Evolutionary conservation across 768 basidiomycete species (phyloP).

Genomic region (Gymnopilus junonius): DNA sequence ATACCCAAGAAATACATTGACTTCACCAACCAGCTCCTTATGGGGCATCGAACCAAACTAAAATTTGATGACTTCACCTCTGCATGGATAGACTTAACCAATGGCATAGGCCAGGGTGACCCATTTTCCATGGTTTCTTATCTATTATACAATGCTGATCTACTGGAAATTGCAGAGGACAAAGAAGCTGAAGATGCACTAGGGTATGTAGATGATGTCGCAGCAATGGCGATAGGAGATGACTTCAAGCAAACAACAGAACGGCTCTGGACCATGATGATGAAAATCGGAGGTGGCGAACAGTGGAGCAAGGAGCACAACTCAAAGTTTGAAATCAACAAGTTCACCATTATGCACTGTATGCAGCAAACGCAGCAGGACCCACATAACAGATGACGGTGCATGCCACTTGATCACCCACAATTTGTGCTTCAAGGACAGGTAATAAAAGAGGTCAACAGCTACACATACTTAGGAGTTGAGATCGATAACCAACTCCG

Average conservation of each 20-base stretch:
- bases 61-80: slow-evolving; percentile 21
- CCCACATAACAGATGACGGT: no score
- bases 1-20: slow-evolving; percentile 27
- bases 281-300: no score
- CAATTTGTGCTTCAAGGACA: no score
- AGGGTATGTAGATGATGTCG: slow-evolving; percentile 34
- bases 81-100: slow-evolving; percentile 7
- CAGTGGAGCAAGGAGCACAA: no score
- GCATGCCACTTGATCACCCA: no score
- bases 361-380: no score
- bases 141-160: slow-evolving; percentile 18
- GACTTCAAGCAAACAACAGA: neutral
- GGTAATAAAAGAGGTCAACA: no score
- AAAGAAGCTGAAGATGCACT: neutral
- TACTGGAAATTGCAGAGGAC: slow-evolving; percentile 18
- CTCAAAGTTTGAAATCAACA: no score
- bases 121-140: slow-evolving; percentile 25
- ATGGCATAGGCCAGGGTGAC: slow-evolving; percentile 27
- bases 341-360: no score
- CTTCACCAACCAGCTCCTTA: neutral
- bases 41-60: slow-evolving; percentile 4
- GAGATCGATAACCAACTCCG: no score
- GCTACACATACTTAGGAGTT: no score
- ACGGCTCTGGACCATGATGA: no score
- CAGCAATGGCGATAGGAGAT: neutral